Percentiles rank a stretch among this genome's conserved stretches.
phyloP scores from a whole-genome alignment of 768 basidiomycete genomes.

The Fibroporia radiculosa region DNA sequence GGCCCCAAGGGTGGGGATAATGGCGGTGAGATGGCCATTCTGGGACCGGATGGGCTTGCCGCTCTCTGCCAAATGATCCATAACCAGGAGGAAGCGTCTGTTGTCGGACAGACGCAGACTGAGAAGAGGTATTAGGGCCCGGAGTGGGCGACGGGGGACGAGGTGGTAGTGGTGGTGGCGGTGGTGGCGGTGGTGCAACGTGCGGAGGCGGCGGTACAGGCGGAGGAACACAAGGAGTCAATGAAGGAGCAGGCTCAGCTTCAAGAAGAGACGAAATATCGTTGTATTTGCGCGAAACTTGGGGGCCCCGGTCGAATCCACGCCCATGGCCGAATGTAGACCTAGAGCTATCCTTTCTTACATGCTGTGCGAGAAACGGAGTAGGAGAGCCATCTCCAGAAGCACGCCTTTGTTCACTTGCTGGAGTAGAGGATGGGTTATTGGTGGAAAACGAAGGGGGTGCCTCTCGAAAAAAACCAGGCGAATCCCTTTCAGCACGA shows the following conservation, averaged over 20 bases:
- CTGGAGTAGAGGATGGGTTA: no score
- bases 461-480: neutral
- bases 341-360: conserved; percentile 1
- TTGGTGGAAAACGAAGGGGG: neutral
- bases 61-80: no score
- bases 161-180: conserved; percentile 14
- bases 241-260: conserved; percentile 5
- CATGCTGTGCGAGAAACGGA: no score
- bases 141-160: conserved; percentile 8
- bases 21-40: neutral
- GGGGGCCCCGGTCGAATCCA: no score
- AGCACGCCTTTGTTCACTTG: no score
- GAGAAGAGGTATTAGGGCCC: neutral
- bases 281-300: no score
- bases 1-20: neutral
- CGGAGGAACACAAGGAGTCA: conserved; percentile 3
- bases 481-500: conserved; percentile 2
- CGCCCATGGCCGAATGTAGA: neutral
- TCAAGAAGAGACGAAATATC: no score
- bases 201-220: conserved; percentile 10
- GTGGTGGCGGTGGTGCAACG: conserved; percentile 5
- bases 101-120: neutral
- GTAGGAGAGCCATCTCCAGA: no score
- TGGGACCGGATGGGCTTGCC: neutral
- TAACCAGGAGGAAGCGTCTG: no score